Base-by-base conservation (phyloP, 257 asterid genomes). In the Forsythia viridissima region DNA sequence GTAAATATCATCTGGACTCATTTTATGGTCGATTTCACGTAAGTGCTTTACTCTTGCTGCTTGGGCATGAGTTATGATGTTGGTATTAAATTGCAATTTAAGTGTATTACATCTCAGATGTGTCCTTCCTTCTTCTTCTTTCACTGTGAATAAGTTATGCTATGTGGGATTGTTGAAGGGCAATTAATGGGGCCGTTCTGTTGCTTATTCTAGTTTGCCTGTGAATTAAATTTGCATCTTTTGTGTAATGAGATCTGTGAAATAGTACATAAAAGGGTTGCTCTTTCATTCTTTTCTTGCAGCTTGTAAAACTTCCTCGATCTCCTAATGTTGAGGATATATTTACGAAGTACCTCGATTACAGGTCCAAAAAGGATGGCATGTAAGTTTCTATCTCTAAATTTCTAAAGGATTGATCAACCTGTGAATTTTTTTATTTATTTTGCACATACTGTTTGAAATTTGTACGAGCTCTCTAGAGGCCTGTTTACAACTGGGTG, bases 261-360 rank as follows among this genome's bases (percentile, higher is more conserved):
- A 52, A 68, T 52, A 69, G 37, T 78, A 61, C 37, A 51, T 39
- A 70, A 63, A 67, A 41, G 59, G 44, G 61, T 34, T 76, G 30
- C 71, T 20, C 36, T 59, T 24, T 63, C 39, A 8, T 63, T 24
- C 39, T 46, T 77, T 69, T 72, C 41, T 84, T 86, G 90, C 99
- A 96, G 99, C 97, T 96, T 83, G 92, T 96, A 85, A 89, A 88
- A 80, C 97, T 96, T 69, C 98, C 99, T 40, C 91, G 98, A 79
- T 89, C 93, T 78, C 99, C 97, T 51, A 88, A 65, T 75, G 92
- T 96, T 73, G 97, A 96, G 75, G 96, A 96, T 75, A 86, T 96
- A 84, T 85, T 96, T 84, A 79, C 85, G 37, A 89, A 89, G 75
- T 96, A 90, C 88, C 95, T 93, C 52, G 97, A 93, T 43, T 88